These are phyloP conservation scores for Pythium insidiosum DNA, from an alignment of 352 stramenopile species.

Conservation along the genomic window DNA sequence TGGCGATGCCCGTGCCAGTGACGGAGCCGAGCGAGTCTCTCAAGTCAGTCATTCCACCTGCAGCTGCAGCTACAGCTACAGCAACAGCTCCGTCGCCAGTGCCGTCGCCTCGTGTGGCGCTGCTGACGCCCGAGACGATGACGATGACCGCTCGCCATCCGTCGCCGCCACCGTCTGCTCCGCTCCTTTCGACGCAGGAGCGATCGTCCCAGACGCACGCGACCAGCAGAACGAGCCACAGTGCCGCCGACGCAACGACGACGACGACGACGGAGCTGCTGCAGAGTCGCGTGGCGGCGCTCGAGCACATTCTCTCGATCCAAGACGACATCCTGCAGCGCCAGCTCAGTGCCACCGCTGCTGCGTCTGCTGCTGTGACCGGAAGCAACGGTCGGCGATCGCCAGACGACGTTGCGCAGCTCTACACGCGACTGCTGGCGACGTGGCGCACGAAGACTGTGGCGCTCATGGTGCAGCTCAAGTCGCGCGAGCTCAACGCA, in stretches of 20 bases:
- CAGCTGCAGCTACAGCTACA: no score
- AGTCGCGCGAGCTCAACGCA: conserved; percentile 24
- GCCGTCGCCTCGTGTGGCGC: no score
- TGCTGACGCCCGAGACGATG: no score
- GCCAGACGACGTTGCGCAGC: conserved; percentile 6
- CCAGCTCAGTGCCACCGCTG: conserved; percentile 8
- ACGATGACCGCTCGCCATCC: no score
- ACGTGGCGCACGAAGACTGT: conserved; percentile 58
- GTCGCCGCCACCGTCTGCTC: no score
- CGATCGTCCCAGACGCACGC: no score
- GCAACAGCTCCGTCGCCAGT: no score
- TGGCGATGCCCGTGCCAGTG: no score
- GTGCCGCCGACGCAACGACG: not conserved
- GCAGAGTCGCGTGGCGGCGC: conserved; percentile 32
- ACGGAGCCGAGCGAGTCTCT: no score
- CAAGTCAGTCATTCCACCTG: no score
- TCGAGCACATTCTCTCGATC: conserved; percentile 50
- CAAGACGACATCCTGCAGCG: conserved; percentile 44
- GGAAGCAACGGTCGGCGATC: not conserved
- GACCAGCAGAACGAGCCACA: not conserved
- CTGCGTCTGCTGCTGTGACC: no score
- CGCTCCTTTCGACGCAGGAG: no score
- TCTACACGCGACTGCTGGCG: conserved; percentile 28
- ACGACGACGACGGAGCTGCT: conserved; percentile 18
- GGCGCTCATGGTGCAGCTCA: conserved; percentile 44